These are phyloP conservation scores for Scedosporium apiospermum DNA, from an alignment of 2,329 filamentous ascomycete genomes.

Conservation along the genomic window DNA sequence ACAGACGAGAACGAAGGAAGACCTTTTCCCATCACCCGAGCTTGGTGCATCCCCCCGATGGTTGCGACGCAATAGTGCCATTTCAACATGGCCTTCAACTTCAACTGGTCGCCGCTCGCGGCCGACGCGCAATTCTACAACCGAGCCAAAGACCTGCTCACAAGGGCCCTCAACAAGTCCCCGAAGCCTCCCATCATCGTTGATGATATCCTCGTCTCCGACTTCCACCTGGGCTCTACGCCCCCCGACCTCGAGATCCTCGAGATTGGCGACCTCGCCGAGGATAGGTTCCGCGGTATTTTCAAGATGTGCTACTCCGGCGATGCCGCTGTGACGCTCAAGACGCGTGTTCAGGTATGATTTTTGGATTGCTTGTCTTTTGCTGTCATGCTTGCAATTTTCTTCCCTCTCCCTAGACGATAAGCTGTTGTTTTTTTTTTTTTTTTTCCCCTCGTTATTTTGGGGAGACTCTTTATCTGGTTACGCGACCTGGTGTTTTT, in stretches of 20 bases:
- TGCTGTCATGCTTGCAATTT: background rate
- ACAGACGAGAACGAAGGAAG: background rate
- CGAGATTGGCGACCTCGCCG: constrained; percentile 93
- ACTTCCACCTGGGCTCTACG: constrained; percentile 90
- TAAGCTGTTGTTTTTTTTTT: too few species aligned
- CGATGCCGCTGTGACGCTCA: constrained; percentile 89
- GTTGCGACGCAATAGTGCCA: constrained; percentile 20
- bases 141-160: constrained; percentile 87
- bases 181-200: constrained; percentile 98
- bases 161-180: constrained; percentile 91
- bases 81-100: constrained; percentile 94
- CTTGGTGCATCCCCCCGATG: background rate
- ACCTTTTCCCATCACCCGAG: background rate
- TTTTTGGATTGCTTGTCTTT: constrained; percentile 12
- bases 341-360: constrained; percentile 84
- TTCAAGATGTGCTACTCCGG: constrained; percentile 99
- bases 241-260: constrained; percentile 93
- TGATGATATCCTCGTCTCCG: constrained; percentile 96
- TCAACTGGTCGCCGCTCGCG: constrained; percentile 99
- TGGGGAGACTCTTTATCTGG: background rate
- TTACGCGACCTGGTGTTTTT: constrained; percentile 8
- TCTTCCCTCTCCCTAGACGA: background rate
- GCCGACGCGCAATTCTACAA: constrained; percentile 87
- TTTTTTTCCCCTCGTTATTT: too few species aligned
- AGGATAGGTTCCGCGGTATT: constrained; percentile 93